phyloP scores from a whole-genome alignment of 2,329 filamentous ascomycete genomes.

The Arthrobotrys pseudoclavata region DNA sequence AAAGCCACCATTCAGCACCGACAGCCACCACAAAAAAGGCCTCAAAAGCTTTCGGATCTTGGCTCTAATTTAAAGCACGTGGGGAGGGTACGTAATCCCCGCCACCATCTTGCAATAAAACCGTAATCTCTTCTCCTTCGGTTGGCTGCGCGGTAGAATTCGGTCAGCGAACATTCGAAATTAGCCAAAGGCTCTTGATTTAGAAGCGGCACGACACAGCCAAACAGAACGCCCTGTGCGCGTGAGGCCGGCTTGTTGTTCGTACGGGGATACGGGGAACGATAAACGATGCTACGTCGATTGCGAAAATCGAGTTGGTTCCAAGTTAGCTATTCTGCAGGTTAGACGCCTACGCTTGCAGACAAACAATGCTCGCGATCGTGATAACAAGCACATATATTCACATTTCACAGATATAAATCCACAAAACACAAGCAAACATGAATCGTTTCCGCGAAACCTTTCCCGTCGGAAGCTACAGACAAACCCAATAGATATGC shows the following conservation, averaged over 20 bases:
- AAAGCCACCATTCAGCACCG: slow-evolving; percentile 4
- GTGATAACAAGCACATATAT: slow-evolving; percentile 13
- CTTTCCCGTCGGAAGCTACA: slow-evolving; percentile 33
- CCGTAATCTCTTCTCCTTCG: slow-evolving; percentile 19
- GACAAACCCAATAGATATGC: slow-evolving; percentile 8
- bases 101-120: slow-evolving; percentile 31
- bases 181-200: slow-evolving; percentile 43
- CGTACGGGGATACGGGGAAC: slow-evolving; percentile 2
- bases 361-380: slow-evolving; percentile 6
- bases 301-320: slow-evolving; percentile 8
- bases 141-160: slow-evolving; percentile 25
- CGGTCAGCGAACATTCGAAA: slow-evolving; percentile 30
- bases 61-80: slow-evolving; percentile 50
- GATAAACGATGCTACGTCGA: slow-evolving; percentile 38
- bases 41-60: slow-evolving; percentile 12
- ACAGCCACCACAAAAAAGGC: not conserved
- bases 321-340: slow-evolving; percentile 8
- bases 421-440: not conserved
- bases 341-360: not conserved
- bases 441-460: slow-evolving; percentile 34
- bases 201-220: slow-evolving; percentile 48
- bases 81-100: slow-evolving; percentile 45
- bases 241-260: not conserved
- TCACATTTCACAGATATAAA: not conserved
- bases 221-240: slow-evolving; percentile 30